A percentile compares a stretch with the other conserved stretches of the same genome.
These are phyloP conservation scores for Microthlaspi erraticum DNA, from an alignment of 345 rosid species.

Conservation along the genomic window DNA sequence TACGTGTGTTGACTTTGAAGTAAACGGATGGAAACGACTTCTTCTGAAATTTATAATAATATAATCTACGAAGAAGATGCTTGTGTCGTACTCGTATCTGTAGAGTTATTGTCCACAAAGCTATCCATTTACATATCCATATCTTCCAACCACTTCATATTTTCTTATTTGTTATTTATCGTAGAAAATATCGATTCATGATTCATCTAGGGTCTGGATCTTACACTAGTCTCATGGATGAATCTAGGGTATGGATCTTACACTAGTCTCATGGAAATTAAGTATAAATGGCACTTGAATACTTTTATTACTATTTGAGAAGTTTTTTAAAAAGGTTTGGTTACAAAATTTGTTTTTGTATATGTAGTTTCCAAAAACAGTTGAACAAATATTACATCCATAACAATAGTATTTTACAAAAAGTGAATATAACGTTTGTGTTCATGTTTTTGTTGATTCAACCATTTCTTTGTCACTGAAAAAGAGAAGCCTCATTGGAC, in stretches of 20 bases:
- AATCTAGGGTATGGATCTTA: not conserved
- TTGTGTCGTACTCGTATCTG: not conserved
- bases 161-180: not conserved
- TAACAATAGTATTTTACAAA: not conserved
- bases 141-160: constrained; percentile 10
- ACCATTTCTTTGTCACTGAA: not conserved
- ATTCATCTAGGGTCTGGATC: not conserved
- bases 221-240: not conserved
- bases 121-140: not conserved
- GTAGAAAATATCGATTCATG: not conserved
- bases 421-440: not conserved
- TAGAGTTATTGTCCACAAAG: constrained; percentile 2
- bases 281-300: no score
- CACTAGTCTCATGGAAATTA: not conserved
- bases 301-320: no score
- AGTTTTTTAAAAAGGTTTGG: no score
- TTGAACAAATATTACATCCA: not conserved
- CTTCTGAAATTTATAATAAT: not conserved
- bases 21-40: constrained; percentile 35
- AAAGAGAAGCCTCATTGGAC: constrained; percentile 3
- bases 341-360: no score
- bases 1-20: constrained; percentile 38
- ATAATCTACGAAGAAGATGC: constrained; percentile 5
- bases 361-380: no score
- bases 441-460: not conserved